These are phyloP conservation scores for Geotrichum ghanense DNA, from an alignment of 805 yeast species.

Conservation along the genomic window DNA sequence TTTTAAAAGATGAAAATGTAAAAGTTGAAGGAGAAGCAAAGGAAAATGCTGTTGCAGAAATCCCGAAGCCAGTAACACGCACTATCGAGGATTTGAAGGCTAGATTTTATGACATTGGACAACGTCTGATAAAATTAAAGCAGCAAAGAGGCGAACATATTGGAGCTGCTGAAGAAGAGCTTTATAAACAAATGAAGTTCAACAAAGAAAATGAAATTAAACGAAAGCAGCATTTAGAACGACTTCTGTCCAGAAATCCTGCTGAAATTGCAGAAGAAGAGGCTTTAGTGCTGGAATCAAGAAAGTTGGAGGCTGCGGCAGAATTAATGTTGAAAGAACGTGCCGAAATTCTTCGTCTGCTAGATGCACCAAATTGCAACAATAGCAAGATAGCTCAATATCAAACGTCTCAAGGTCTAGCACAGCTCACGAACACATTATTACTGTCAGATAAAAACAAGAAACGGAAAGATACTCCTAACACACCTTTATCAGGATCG, in stretches of 20 bases:
- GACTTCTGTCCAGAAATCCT: conserved; percentile 72
- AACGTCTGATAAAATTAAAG: conserved; percentile 37
- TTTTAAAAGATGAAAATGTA: not conserved
- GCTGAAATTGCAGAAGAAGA: conserved; percentile 98
- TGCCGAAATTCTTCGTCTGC: conserved; percentile 57
- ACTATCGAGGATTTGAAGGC: conserved; percentile 73
- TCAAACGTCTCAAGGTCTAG: conserved; percentile 76
- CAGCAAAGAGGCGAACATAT: conserved; percentile 28
- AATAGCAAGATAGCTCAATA: conserved; percentile 61
- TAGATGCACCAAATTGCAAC: conserved; percentile 75
- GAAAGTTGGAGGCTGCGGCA: conserved; percentile 84
- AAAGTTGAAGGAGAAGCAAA: not conserved
- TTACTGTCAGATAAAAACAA: conserved; percentile 58
- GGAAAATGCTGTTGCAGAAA: not conserved
- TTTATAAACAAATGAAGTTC: conserved; percentile 56
- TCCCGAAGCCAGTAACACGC: conserved; percentile 23
- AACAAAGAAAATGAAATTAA: conserved; percentile 62
- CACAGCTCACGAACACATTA: conserved; percentile 72
- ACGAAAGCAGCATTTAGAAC: conserved; percentile 69
- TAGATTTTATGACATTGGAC: conserved; percentile 62
- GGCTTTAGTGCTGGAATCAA: conserved; percentile 82
- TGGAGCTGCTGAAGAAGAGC: conserved; percentile 34
- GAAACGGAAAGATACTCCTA: conserved; percentile 22
- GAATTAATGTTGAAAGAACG: conserved; percentile 80
- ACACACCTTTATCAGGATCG: conserved; percentile 7